Evolutionary conservation across 1,284 basidiomycete species (phyloP), one percentile per base, ranked within the genome.

Genomic region (Amylostereum areolatum): DNA sequence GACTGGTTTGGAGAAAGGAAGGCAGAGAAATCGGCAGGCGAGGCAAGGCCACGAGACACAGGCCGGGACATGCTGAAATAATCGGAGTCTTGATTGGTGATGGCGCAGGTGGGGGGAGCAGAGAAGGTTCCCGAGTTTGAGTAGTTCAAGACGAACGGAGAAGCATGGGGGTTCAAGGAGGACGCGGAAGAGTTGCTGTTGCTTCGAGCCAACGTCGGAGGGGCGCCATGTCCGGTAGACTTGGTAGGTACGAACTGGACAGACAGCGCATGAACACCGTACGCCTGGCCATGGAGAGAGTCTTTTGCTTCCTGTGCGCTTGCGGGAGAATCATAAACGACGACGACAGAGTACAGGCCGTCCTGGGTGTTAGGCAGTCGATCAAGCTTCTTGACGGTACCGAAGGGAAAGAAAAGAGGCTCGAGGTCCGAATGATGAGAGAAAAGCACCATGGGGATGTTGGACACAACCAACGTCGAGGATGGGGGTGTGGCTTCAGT

Each of bases 371-470:
- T 43, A 25, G 62, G 59, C 11, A 76, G 48, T 43, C 77, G 63
- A 48, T 70, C 67, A 44, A 89, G 71, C 48, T 75, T 74, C 59
- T 81, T 80, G 59, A 88, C 77, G 28, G 71, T 69, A 31, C 85
- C 85, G 59, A 84, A 89, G 24, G 85, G 85, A 62, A 72, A 78
- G 49, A 89, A 74, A 39, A 89, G 70, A n/a, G 86, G 85, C 45
- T 82, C 73, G 52, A 89, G 64, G 61, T 89, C 85, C 46, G 77
- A 72, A 48, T 71, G 63, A 55, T 83, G 75, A 51, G 81, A 79
- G 64, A 89, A 89, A 32, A 89, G 64, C 44, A 86, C 57, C 36
- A 74, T 71, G 41, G 85, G 81, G 52, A 89, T 66, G 54, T 87
- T 85, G 48, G 71, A 75, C 47, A 88, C 79, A 46, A 86, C 67